These are phyloP conservation scores for Ceratobasidium sp. DNA, from an alignment of 1,284 basidiomycete genomes.

Conservation along the genomic window DNA sequence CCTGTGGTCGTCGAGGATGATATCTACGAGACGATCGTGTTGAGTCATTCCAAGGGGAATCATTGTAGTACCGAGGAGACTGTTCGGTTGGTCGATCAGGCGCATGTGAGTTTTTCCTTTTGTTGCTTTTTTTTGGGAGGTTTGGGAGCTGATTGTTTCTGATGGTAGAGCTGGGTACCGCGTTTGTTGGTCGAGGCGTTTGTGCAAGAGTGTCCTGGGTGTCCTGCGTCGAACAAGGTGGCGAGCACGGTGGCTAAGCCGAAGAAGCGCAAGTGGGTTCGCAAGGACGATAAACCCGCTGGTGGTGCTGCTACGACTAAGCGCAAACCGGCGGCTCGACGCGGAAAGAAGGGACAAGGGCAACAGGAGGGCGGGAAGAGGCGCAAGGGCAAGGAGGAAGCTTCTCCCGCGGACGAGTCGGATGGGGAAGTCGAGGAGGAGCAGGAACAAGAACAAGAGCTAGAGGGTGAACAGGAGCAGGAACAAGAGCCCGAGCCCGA, in stretches of 20 bases:
- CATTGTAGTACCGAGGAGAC: conserved; percentile 39
- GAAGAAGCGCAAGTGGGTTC: conserved; percentile 43
- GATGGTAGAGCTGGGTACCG: conserved; percentile 36
- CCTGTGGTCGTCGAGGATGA: conserved; percentile 42
- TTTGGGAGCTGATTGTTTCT: conserved; percentile 18
- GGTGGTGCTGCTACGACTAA: conserved; percentile 10
- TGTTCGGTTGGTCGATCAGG: conserved; percentile 27
- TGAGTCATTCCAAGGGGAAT: conserved; percentile 44
- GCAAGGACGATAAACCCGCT: background rate
- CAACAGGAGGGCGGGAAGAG: conserved; percentile 7
- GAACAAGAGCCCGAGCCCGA: conserved; percentile 16
- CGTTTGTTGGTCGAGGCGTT: conserved; percentile 32
- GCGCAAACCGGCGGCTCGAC: conserved; percentile 24
- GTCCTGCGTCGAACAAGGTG: conserved; percentile 37
- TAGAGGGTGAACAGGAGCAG: background rate
- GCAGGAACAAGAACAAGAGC: conserved; percentile 17
- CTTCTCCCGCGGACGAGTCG: conserved; percentile 32
- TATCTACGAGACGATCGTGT: conserved; percentile 45
- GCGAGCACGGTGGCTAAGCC: conserved; percentile 3
- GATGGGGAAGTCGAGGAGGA: conserved; percentile 20
- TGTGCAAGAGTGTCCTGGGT: conserved; percentile 41
- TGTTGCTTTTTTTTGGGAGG: background rate
- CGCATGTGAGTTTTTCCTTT: conserved; percentile 29
- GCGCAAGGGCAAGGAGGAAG: conserved; percentile 31
- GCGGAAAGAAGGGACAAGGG: conserved; percentile 20